Percentiles rank a stretch among this genome's conserved stretches.
These are phyloP conservation scores for Solanum phureja DNA, from an alignment of 257 asterid genomes.

Conservation along the genomic window DNA sequence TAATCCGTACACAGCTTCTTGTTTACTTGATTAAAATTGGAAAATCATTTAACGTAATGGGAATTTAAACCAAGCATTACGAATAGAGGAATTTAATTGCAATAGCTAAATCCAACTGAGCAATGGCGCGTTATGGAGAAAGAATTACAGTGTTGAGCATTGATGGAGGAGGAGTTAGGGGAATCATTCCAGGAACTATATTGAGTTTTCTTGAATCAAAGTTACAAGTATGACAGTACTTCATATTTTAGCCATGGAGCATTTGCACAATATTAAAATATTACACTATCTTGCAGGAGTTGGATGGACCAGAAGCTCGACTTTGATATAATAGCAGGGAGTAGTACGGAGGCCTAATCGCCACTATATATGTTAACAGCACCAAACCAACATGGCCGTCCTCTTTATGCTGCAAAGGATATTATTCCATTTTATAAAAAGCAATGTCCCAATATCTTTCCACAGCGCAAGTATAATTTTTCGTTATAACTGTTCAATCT, in stretches of 20 bases:
- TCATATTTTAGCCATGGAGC: background rate
- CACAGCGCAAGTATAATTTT: background rate
- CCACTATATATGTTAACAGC: constrained; percentile 41
- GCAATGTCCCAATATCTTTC: constrained; percentile 30
- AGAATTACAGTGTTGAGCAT: constrained; percentile 34
- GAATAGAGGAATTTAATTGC: background rate
- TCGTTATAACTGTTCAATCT: background rate
- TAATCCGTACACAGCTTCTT: background rate
- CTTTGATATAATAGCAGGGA: constrained; percentile 53
- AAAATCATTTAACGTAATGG: background rate
- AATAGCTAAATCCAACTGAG: background rate
- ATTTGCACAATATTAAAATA: background rate
- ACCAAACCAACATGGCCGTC: constrained; percentile 34
- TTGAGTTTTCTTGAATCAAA: constrained; percentile 37
- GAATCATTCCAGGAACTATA: background rate
- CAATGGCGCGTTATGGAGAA: constrained; percentile 7
- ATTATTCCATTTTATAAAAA: constrained; percentile 31
- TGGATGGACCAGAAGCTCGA: constrained; percentile 48
- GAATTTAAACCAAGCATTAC: background rate
- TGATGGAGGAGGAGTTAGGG: constrained; percentile 58
- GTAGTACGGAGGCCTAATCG: constrained; percentile 55
- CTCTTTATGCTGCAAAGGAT: constrained; percentile 42
- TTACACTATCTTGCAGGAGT: background rate
- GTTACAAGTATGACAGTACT: constrained; percentile 20
- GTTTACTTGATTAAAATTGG: background rate